Conservation (phyloP, 2,329 filamentous ascomycete species). For the Pseudogymnoascus sp. region DNA sequence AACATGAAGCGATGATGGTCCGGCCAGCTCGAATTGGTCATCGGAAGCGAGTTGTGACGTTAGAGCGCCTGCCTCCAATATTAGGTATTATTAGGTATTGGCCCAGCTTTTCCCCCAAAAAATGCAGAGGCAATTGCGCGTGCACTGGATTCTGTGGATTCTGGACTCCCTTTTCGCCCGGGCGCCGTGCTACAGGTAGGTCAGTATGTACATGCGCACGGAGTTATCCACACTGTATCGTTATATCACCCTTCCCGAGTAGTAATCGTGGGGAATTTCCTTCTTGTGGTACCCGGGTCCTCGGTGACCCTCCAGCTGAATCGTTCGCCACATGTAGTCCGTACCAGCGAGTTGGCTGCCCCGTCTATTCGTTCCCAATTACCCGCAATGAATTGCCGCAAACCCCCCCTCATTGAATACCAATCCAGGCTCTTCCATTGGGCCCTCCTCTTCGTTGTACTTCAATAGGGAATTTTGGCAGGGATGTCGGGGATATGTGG, state of each 20-base stretch:
- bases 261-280: not conserved
- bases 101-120: not conserved
- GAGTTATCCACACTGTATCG: not conserved
- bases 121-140: not conserved
- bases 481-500: not conserved
- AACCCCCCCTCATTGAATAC: not conserved
- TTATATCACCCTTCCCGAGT: not conserved
- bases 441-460: not conserved
- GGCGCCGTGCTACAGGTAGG: not conserved
- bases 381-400: conserved; percentile 1
- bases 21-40: conserved; percentile 2
- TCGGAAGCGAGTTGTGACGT: conserved; percentile 7
- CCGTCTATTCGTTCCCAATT: not conserved
- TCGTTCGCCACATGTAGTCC: not conserved
- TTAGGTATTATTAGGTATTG: not conserved
- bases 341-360: not conserved
- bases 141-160: not conserved
- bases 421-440: not conserved
- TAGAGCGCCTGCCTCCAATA: not conserved
- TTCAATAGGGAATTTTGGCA: not conserved
- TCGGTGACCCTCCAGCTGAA: not conserved
- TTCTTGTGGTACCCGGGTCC: conserved; percentile 2
- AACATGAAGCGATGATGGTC: not conserved
- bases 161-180: not conserved
- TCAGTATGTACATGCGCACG: not conserved